Base-by-base conservation (phyloP, 306 rosid species). In the Abrus pulchellus region DNA sequence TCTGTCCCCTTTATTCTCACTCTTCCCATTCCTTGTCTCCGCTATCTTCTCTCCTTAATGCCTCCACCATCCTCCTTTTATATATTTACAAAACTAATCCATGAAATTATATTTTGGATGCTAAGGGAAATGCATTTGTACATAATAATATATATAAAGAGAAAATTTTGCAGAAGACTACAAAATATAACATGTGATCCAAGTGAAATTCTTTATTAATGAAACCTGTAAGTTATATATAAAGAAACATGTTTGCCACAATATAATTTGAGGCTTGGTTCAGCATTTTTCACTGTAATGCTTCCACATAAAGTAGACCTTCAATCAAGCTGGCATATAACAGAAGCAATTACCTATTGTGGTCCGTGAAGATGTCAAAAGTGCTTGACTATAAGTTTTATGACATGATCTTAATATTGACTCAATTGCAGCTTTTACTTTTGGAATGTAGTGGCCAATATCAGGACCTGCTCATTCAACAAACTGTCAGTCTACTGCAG, bases 401-500 rank as follows among this genome's bases (percentile, higher is more conserved):
- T 96, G 86, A 75, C 99, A 96, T 50, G 98, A 83, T 88, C 94
- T 90, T 74, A 96, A 68, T 83, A 96, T 96, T 64, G 91, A 89
- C 78, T 96, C 99, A 65, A 96, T 96, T 65, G 99, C 99, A 73
- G 92, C 90, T 92, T 92, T 93, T 80, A 96, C 99, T 88, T 93
- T 96, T 32, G 99, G 98, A 81, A 93, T 90, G 82, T 96, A 92
- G 79, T 96, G 94, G 45, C 97, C 97, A 82, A 96, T 96, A 82
- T 86, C 93, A 78, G 94, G 97, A 90, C 93, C 99, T 96, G 94
- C 65, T 50, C 68, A 80, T 82, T 78, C 83, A 89, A 80, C 81
- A 62, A 66, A 70, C 40, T 81, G 63, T 74, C 32, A 86, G 75
- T 71, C 59, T 55, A 68, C 40, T 29, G 50, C 34, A 65, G 33